Conservation (phyloP, 805 yeast species). For the Candida coleopterorum region DNA sequence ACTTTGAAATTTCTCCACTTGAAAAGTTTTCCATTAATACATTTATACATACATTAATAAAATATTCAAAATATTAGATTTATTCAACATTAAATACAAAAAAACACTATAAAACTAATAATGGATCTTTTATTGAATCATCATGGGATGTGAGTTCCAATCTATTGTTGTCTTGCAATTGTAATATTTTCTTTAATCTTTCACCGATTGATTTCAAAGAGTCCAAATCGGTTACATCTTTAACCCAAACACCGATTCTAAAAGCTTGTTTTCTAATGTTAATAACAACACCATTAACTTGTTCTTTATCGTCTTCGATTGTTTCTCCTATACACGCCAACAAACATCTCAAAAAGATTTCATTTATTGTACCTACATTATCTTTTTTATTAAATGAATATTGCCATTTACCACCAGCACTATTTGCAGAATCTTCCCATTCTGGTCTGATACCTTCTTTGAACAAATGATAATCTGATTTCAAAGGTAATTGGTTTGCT, state of each 20-base stretch:
- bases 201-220: conserved; percentile 75
- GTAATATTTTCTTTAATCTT: conserved; percentile 80
- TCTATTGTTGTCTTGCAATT: conserved; percentile 66
- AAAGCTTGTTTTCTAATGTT: conserved; percentile 77
- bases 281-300: conserved; percentile 91
- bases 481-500: conserved; percentile 84
- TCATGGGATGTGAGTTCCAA: conserved; percentile 78
- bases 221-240: conserved; percentile 61
- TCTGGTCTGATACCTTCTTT: conserved; percentile 93
- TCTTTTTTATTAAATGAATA: conserved; percentile 65
- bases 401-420: conserved; percentile 91
- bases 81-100: conserved; percentile 36
- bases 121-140: conserved; percentile 27
- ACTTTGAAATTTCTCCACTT: no score
- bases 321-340: conserved; percentile 94
- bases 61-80: conserved; percentile 33
- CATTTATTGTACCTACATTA: conserved; percentile 62
- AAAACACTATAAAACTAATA: conserved; percentile 1
- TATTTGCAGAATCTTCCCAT: conserved; percentile 92
- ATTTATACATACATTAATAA: no score
- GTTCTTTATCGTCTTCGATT: conserved; percentile 74
- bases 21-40: no score
- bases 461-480: conserved; percentile 93
- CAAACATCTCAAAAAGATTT: conserved; percentile 86
- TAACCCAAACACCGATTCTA: conserved; percentile 93